Percentiles rank a stretch among this genome's conserved stretches.
phyloP scores from a whole-genome alignment of 192 early-diverging fungal genomes.

The Pilaira anomala region DNA sequence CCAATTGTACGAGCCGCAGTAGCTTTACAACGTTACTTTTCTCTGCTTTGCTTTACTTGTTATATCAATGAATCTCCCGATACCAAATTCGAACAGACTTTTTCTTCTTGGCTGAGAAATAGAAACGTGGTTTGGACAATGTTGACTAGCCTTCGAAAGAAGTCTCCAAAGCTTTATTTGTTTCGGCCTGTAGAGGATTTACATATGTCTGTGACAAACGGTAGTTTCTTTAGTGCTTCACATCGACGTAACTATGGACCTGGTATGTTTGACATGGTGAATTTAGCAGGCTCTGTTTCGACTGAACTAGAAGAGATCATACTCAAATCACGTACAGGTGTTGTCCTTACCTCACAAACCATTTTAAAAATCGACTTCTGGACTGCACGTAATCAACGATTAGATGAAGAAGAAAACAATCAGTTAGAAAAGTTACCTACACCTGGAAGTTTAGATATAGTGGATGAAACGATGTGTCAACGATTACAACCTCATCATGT shows the following conservation, averaged over 20 bases:
- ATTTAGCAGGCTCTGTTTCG: slow-evolving; percentile 25
- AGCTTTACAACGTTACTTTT: slow-evolving; percentile 59
- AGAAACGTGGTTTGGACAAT: slow-evolving; percentile 53
- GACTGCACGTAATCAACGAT: slow-evolving; percentile 21
- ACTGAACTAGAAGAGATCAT: slow-evolving; percentile 53
- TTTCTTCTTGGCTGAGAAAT: slow-evolving; percentile 35
- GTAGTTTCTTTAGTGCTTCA: background rate
- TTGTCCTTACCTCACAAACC: slow-evolving; percentile 53
- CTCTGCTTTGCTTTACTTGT: slow-evolving; percentile 50
- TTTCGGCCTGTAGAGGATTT: slow-evolving; percentile 64
- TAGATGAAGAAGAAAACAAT: slow-evolving; percentile 17
- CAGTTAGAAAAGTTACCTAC: slow-evolving; percentile 6
- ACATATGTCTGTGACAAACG: background rate
- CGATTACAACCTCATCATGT: slow-evolving; percentile 14
- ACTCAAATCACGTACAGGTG: slow-evolving; percentile 52
- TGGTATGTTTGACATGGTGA: slow-evolving; percentile 37
- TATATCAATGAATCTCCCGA: slow-evolving; percentile 44
- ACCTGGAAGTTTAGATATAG: background rate
- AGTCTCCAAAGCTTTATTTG: slow-evolving; percentile 40
- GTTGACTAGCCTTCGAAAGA: slow-evolving; percentile 45
- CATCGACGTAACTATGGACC: slow-evolving; percentile 2
- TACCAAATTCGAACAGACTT: slow-evolving; percentile 22
- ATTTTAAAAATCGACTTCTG: slow-evolving; percentile 64
- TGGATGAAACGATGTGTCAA: background rate
- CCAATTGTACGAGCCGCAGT: slow-evolving; percentile 44